Percentiles rank a stretch among this genome's conserved stretches.
phyloP scores from a whole-genome alignment of 108 stramenopile species.

The Bacterosira constricta region DNA sequence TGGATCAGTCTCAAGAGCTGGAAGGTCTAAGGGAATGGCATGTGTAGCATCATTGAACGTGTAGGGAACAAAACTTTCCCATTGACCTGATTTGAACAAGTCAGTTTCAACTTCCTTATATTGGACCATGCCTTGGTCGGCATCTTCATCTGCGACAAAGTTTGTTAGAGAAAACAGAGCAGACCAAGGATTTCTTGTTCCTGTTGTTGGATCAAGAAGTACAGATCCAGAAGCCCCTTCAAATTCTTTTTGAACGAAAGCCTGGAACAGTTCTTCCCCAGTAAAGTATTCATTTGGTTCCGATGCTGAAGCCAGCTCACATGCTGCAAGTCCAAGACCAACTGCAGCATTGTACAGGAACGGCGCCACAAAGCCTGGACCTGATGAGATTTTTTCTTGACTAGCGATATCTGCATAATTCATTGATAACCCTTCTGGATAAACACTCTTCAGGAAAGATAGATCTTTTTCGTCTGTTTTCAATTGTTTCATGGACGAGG shows the following conservation, averaged over 20 bases:
- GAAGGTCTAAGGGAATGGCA: slow-evolving; percentile 40
- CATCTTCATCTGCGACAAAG: slow-evolving; percentile 13
- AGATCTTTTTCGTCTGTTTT: slow-evolving; percentile 6
- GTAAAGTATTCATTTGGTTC: slow-evolving; percentile 29
- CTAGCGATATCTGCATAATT: slow-evolving; percentile 19
- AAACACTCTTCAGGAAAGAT: not conserved
- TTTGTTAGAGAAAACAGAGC: slow-evolving; percentile 49
- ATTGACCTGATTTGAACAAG: slow-evolving; percentile 40
- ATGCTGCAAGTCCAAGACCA: slow-evolving; percentile 60
- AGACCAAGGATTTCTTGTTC: slow-evolving; percentile 41
- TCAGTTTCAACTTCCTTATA: slow-evolving; percentile 30
- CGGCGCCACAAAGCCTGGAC: slow-evolving; percentile 8
- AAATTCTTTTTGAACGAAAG: slow-evolving; percentile 41
- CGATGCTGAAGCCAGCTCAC: slow-evolving; percentile 13
- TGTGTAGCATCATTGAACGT: slow-evolving; percentile 51
- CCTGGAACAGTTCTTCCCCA: slow-evolving; percentile 43
- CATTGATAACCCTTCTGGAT: not conserved
- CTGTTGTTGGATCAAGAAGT: slow-evolving; percentile 46
- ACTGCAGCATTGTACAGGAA: slow-evolving; percentile 64
- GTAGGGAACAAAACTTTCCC: slow-evolving; percentile 31
- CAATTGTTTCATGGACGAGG: slow-evolving; percentile 21
- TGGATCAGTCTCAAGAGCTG: slow-evolving; percentile 10
- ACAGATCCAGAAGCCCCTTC: slow-evolving; percentile 48
- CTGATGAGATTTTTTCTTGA: not conserved
- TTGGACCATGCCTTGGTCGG: slow-evolving; percentile 1